Evolutionary conservation across 225 moss, liverwort and hornwort species (phyloP), one percentile per base, ranked within the genome.

Genomic region (Anthoceros angustus): DNA sequence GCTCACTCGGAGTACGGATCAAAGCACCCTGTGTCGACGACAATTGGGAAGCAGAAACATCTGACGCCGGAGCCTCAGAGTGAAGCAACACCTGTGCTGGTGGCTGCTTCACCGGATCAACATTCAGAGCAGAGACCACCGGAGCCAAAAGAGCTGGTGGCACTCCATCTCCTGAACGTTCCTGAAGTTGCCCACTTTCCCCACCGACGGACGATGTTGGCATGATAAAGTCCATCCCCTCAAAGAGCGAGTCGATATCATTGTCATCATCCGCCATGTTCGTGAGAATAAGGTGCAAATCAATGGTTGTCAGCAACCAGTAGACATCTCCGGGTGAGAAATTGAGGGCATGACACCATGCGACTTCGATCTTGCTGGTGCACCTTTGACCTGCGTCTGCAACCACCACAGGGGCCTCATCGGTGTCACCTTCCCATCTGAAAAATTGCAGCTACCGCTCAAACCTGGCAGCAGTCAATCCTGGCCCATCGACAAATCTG

Each of bases 221-320:
- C 70, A 78, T 71, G 40, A 78, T 67, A 45, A 82, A 79, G 25
- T 82, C 82, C 82, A 82, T 82, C 41, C 82, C 82, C 39, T 78
- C 82, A 49, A 82, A 82, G 45, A 82, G 82, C 40, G 78, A 82
- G 68, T 82, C 82, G 74, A 79, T 76, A 45, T 82, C 82, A 64
- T 67, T 45, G 62, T 69, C 55, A 6, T 69, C 69, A 25, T 66
- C 72, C 67, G 67, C 78, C 80, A 79, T 79, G 50, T 32, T 32
- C 32, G 32, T 32, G 32, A 32, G 4, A 32, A 32, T 32, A 32
- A 32, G 32, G 2, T 32, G 32, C 32, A 32, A 32, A 32, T 32
- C 32, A 32, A 32, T 1, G 32, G 32, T 32, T 1, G 32, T 32
- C 32, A 32, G 4, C 32, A 32, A 32, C 32, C 32, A 32, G 32